Conservation (phyloP, 306 rosid genomes). For the Alnus rubra region DNA sequence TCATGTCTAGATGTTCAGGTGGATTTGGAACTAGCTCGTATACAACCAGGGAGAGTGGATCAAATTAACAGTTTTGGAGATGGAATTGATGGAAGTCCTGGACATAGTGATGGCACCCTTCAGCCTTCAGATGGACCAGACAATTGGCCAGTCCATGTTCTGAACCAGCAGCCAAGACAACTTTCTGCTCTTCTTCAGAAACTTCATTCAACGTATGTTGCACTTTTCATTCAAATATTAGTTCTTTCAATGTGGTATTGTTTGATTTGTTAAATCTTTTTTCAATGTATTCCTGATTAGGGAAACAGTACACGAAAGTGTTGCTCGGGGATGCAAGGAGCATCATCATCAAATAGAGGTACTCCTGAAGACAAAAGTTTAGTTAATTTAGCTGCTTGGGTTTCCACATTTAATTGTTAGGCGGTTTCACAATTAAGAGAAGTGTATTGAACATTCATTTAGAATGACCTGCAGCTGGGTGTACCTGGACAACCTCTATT, state of each 20-base stretch:
- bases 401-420: conserved; percentile 2
- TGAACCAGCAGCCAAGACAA: conserved; percentile 88
- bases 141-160: conserved; percentile 89
- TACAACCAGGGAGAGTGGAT: conserved; percentile 64
- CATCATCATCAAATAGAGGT: conserved; percentile 98
- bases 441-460: conserved; percentile 20
- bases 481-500: background rate
- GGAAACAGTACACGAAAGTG: conserved; percentile 80
- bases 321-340: conserved; percentile 83
- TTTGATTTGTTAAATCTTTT: conserved; percentile 17
- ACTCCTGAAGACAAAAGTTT: conserved; percentile 6
- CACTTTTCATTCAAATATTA: conserved; percentile 24
- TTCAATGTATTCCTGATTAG: conserved; percentile 42
- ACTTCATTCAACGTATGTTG: conserved; percentile 82
- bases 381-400: conserved; percentile 8
- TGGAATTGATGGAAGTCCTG: conserved; percentile 65
- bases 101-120: conserved; percentile 46
- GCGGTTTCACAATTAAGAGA: background rate
- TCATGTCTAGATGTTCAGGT: conserved; percentile 93
- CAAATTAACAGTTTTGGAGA: conserved; percentile 58
- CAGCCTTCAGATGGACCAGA: conserved; percentile 63
- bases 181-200: conserved; percentile 85
- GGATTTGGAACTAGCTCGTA: conserved; percentile 75
- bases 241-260: conserved; percentile 9
- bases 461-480: background rate